phyloP scores from a whole-genome alignment of 176 grass and related monocot genomes.

The Zoysia japonica region DNA sequence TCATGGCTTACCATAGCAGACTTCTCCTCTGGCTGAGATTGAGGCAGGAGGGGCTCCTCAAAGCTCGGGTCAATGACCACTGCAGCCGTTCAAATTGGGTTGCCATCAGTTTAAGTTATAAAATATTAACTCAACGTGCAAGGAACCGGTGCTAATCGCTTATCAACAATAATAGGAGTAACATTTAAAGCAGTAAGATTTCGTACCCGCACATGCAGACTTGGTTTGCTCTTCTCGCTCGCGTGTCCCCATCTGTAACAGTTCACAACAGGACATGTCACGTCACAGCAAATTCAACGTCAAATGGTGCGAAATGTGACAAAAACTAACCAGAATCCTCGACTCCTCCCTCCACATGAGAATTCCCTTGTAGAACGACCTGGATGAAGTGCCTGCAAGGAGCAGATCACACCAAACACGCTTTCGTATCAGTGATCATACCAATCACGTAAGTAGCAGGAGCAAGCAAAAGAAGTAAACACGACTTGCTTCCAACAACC shows the following conservation, averaged over 20 bases:
- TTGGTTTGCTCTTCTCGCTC: slow-evolving; percentile 55
- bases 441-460: background rate
- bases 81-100: slow-evolving; percentile 1
- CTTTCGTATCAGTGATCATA: slow-evolving; percentile 12
- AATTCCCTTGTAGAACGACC: slow-evolving; percentile 88
- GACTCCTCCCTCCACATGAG: slow-evolving; percentile 96
- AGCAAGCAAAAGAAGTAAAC: background rate
- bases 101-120: no score
- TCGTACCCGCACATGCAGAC: slow-evolving; percentile 6
- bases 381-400: slow-evolving; percentile 77
- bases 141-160: no score
- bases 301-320: background rate
- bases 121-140: no score
- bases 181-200: no score
- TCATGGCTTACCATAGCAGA: slow-evolving; percentile 60
- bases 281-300: background rate
- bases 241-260: slow-evolving; percentile 62
- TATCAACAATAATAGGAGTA: no score
- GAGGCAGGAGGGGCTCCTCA: slow-evolving; percentile 66
- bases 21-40: slow-evolving; percentile 49
- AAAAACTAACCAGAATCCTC: slow-evolving; percentile 65
- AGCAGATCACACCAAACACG: background rate
- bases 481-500: background rate
- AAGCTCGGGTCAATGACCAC: slow-evolving; percentile 56
- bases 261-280: background rate